These are phyloP conservation scores for Colletotrichum sp. DNA, from an alignment of 2,329 filamentous ascomycete genomes.

Conservation along the genomic window DNA sequence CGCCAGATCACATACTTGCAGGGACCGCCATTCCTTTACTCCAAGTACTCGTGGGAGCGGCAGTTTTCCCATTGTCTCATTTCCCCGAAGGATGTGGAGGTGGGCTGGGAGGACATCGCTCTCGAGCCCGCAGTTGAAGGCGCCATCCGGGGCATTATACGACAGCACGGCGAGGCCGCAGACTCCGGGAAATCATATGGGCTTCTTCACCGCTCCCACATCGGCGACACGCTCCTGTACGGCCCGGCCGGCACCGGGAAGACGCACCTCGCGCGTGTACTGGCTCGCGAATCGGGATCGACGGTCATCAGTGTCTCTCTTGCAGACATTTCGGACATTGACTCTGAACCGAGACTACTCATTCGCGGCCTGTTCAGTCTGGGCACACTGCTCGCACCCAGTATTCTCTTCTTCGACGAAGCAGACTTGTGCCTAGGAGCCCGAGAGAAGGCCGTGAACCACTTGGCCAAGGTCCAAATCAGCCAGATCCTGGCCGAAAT, in stretches of 20 bases:
- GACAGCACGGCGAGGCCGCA: neutral
- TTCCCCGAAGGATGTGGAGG: neutral
- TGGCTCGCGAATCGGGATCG: conserved; percentile 25
- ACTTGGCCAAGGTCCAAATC: neutral
- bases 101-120: neutral
- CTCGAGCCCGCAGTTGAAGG: neutral
- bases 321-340: conserved; percentile 12
- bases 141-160: neutral
- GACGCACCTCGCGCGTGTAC: conserved; percentile 26
- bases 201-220: conserved; percentile 18
- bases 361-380: conserved; percentile 31
- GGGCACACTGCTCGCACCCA: conserved; percentile 26
- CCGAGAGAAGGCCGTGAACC: neutral
- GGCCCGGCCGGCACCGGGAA: conserved; percentile 35
- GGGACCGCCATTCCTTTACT: neutral
- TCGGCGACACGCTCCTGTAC: conserved; percentile 28
- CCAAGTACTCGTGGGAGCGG: neutral
- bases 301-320: conserved; percentile 26
- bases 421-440: conserved; percentile 22
- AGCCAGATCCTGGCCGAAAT: neutral
- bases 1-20: neutral
- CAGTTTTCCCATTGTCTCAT: neutral
- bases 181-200: conserved; percentile 1
- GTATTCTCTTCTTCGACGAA: conserved; percentile 35
- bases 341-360: conserved; percentile 24